These are phyloP conservation scores for Malassezia psittaci DNA, from an alignment of 1,284 basidiomycete species.

Conservation along the genomic window DNA sequence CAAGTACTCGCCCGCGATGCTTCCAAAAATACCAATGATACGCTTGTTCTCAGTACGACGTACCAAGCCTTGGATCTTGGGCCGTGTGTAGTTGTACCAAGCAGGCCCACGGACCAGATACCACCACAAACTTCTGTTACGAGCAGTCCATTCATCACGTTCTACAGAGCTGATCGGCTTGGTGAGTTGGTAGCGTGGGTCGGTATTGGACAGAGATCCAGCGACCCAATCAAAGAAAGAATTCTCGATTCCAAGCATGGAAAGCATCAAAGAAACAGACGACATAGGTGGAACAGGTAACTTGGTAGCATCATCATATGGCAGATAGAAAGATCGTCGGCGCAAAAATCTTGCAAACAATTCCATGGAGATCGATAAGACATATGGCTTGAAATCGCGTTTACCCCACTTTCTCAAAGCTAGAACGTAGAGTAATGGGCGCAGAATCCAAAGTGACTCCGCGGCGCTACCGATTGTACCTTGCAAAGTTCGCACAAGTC, in stretches of 20 bases:
- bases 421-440: constrained; percentile 38
- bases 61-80: constrained; percentile 61
- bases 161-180: constrained; percentile 46
- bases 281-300: constrained; percentile 11
- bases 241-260: constrained; percentile 32
- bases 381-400: constrained; percentile 25
- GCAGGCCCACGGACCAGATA: constrained; percentile 78
- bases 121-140: constrained; percentile 71
- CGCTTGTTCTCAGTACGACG: constrained; percentile 58
- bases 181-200: constrained; percentile 19
- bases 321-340: constrained; percentile 20
- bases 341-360: constrained; percentile 29
- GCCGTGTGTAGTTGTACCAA: constrained; percentile 71
- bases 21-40: constrained; percentile 64
- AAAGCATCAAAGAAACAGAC: constrained; percentile 28
- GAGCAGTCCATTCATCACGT: constrained; percentile 61
- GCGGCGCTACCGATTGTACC: constrained; percentile 21
- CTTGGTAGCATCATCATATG: background rate
- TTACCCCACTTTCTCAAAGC: constrained; percentile 34
- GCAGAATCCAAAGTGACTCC: constrained; percentile 32
- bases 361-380: constrained; percentile 32
- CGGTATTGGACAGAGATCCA: constrained; percentile 22
- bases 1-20: constrained; percentile 75
- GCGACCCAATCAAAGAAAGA: constrained; percentile 32
- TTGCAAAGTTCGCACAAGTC: constrained; percentile 34